A percentile compares a stretch with the other conserved stretches of the same genome.
phyloP scores from a whole-genome alignment of 371 early-diverging fungal genomes.

The Blakeslea trispora region DNA sequence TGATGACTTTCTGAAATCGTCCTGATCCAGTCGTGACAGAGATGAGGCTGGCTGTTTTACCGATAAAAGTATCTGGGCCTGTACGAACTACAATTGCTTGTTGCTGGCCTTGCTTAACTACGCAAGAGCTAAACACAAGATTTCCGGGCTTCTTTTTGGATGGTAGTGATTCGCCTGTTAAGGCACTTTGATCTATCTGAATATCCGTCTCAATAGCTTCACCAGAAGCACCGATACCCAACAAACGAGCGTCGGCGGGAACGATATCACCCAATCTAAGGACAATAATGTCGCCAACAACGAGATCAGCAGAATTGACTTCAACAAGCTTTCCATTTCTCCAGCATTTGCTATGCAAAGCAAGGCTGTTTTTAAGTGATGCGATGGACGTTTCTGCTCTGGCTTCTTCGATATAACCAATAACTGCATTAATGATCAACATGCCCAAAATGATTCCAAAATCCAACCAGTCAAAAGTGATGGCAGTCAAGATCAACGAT shows the following conservation, averaged over 20 bases:
- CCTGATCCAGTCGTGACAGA: constrained; percentile 81
- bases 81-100: constrained; percentile 85
- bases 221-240: constrained; percentile 84
- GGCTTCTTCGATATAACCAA: constrained; percentile 89
- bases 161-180: constrained; percentile 93
- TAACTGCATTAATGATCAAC: constrained; percentile 83
- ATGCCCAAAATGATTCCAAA: constrained; percentile 85
- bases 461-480: constrained; percentile 81
- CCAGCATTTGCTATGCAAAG: constrained; percentile 76
- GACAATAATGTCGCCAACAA: constrained; percentile 89
- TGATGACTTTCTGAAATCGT: constrained; percentile 86
- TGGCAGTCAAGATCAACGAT: constrained; percentile 72
- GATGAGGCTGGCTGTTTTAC: constrained; percentile 89
- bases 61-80: constrained; percentile 89
- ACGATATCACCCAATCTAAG: constrained; percentile 92
- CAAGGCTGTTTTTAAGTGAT: constrained; percentile 86
- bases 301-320: constrained; percentile 72
- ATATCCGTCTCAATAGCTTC: constrained; percentile 73
- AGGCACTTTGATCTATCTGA: constrained; percentile 91
- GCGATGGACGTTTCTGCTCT: constrained; percentile 88
- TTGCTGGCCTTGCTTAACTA: constrained; percentile 86
- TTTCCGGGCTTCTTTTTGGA: constrained; percentile 77
- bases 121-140: constrained; percentile 82
- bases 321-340: constrained; percentile 78
- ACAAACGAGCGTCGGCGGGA: constrained; percentile 86